phyloP scores from a whole-genome alignment of 768 basidiomycete species.

The Phanerochaete carnosa region DNA sequence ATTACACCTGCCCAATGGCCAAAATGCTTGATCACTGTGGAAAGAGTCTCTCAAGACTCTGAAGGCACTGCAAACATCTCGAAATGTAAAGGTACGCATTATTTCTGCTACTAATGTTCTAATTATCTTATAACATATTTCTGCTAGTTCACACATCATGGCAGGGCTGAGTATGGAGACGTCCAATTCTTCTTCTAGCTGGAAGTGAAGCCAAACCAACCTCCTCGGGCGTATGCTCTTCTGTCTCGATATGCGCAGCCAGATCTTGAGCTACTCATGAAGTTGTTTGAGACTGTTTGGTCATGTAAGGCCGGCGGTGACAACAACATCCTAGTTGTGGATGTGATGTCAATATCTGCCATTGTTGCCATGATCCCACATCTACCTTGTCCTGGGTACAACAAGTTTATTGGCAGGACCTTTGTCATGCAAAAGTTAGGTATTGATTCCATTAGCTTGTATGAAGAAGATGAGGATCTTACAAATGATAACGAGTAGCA shows the following conservation, averaged over 20 bases:
- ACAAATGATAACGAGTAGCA: too few species aligned
- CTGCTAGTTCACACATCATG: background rate
- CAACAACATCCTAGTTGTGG: background rate
- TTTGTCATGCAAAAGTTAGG: too few species aligned
- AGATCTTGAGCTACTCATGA: slow-evolving; percentile 5
- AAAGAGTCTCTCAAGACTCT: slow-evolving; percentile 23
- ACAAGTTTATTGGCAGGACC: too few species aligned
- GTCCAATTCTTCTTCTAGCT: slow-evolving; percentile 10
- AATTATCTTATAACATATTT: background rate
- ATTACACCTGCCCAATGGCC: slow-evolving; percentile 35
- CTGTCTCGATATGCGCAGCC: slow-evolving; percentile 9
- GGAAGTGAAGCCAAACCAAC: background rate
- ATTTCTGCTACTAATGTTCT: background rate
- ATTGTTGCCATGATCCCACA: slow-evolving; percentile 10
- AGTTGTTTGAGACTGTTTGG: slow-evolving; percentile 6
- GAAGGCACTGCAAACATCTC: slow-evolving; percentile 23
- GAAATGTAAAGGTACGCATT: slow-evolving; percentile 32
- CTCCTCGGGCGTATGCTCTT: slow-evolving; percentile 5
- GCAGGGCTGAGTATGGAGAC: background rate
- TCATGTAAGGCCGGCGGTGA: slow-evolving; percentile 9
- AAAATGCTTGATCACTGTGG: slow-evolving; percentile 32
- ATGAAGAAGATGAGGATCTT: too few species aligned
- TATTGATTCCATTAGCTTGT: too few species aligned
- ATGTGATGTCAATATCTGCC: background rate
- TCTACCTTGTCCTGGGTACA: too few species aligned